phyloP scores from a whole-genome alignment of 805 yeast species.

The Starmera dryadoides region DNA sequence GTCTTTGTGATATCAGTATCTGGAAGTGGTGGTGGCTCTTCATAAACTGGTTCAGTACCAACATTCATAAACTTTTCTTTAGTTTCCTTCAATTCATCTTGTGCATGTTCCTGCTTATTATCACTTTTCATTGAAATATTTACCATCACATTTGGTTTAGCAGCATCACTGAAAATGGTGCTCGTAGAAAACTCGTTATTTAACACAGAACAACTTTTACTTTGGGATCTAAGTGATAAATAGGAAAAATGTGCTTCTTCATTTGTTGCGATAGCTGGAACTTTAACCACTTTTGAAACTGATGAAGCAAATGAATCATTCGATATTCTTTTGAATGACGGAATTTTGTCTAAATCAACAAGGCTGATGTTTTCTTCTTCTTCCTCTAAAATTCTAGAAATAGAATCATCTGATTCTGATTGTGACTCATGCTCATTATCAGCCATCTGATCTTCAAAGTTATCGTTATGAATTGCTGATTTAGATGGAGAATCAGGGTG shows the following conservation, averaged over 20 bases:
- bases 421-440: neutral
- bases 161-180: constrained; percentile 1
- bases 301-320: constrained; percentile 8
- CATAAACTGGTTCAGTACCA: neutral
- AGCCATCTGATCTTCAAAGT: too few relatives aligned
- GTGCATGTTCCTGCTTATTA: constrained; percentile 1
- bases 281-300: neutral
- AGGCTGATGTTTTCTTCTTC: neutral
- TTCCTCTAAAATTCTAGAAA: too few relatives aligned
- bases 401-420: neutral
- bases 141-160: neutral
- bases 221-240: constrained; percentile 16
- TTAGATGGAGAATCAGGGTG: neutral
- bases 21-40: too few relatives aligned
- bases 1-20: neutral
- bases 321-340: constrained; percentile 17
- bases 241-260: constrained; percentile 12
- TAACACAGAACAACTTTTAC: neutral
- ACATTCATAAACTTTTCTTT: neutral
- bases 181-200: neutral
- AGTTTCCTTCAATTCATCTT: constrained; percentile 3
- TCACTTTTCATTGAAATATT: neutral
- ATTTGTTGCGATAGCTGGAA: too few relatives aligned
- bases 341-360: constrained; percentile 10
- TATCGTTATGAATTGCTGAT: neutral